These are phyloP conservation scores for Aurifilum marmelostoma DNA, from an alignment of 2,329 filamentous ascomycete genomes.

Conservation along the genomic window DNA sequence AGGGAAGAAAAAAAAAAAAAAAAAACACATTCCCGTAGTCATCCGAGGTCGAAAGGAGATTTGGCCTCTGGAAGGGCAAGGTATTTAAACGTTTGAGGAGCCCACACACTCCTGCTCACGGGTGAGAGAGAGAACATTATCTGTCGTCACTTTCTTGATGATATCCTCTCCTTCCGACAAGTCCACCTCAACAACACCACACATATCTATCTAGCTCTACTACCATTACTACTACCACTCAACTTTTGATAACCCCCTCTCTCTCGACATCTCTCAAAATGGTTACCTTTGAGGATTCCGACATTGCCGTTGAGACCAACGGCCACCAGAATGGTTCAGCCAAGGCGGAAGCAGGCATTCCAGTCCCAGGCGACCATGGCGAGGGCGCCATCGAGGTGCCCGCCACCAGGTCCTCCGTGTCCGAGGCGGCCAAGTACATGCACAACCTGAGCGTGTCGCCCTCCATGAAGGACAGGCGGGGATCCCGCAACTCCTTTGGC, in stretches of 20 bases:
- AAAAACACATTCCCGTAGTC: slow-evolving; percentile 5
- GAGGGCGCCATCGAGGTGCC: slow-evolving; percentile 68
- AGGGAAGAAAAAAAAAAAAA: no score
- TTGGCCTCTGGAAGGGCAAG: slow-evolving; percentile 12
- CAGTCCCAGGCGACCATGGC: slow-evolving; percentile 48
- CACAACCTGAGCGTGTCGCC: slow-evolving; percentile 71
- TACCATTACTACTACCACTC: background rate
- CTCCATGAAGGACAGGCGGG: slow-evolving; percentile 68
- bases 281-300: slow-evolving; percentile 19
- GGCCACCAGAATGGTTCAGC: slow-evolving; percentile 31
- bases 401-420: slow-evolving; percentile 68
- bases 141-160: slow-evolving; percentile 8
- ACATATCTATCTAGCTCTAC: no score
- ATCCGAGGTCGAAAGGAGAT: slow-evolving; percentile 9
- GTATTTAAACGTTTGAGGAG: slow-evolving; percentile 27
- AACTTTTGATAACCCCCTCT: slow-evolving; percentile 22
- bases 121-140: background rate
- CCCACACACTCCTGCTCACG: slow-evolving; percentile 15
- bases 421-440: slow-evolving; percentile 71
- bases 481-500: slow-evolving; percentile 77
- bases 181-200: no score
- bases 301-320: background rate
- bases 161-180: slow-evolving; percentile 7
- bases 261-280: slow-evolving; percentile 20
- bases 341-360: slow-evolving; percentile 35